Conservation (phyloP, 2,329 filamentous ascomycete genomes). For the Nemania serpens region DNA sequence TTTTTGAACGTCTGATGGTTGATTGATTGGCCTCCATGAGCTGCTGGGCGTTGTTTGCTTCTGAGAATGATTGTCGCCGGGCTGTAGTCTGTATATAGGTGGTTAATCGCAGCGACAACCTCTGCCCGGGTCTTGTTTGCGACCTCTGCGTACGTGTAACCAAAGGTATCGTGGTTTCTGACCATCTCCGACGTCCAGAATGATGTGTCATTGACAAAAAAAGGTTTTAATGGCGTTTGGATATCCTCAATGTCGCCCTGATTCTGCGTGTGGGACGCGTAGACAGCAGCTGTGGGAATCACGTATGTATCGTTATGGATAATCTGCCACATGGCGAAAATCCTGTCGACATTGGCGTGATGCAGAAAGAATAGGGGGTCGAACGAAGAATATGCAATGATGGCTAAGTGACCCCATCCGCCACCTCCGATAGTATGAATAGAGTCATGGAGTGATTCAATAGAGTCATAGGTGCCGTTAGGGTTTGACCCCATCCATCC, state of each 20-base stretch:
- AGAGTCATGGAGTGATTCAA: constrained; percentile 67
- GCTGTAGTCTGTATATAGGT: constrained; percentile 59
- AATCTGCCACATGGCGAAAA: constrained; percentile 78
- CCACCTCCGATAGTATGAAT: constrained; percentile 61
- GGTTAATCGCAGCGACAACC: constrained; percentile 61
- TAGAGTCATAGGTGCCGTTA: constrained; percentile 61
- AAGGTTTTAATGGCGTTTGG: constrained; percentile 67
- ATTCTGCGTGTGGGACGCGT: constrained; percentile 64
- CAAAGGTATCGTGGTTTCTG: constrained; percentile 64
- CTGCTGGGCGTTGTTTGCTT: constrained; percentile 2
- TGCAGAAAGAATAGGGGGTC: constrained; percentile 82
- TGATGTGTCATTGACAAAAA: constrained; percentile 62
- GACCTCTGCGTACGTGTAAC: constrained; percentile 76
- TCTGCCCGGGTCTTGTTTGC: constrained; percentile 48
- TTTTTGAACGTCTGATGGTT: not conserved
- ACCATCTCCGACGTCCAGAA: constrained; percentile 72
- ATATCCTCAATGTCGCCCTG: constrained; percentile 59
- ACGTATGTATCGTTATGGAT: constrained; percentile 73
- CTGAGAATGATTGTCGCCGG: constrained; percentile 41
- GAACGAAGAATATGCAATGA: constrained; percentile 73
- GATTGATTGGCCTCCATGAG: not conserved
- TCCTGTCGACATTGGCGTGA: constrained; percentile 75
- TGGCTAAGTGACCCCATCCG: constrained; percentile 67
- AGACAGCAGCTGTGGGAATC: constrained; percentile 56
- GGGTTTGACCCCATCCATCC: constrained; percentile 56